Percentiles rank a stretch among this genome's conserved stretches.
Conservation (phyloP, 2,329 filamentous ascomycete genomes). For the Epicoccum sorghinum region DNA sequence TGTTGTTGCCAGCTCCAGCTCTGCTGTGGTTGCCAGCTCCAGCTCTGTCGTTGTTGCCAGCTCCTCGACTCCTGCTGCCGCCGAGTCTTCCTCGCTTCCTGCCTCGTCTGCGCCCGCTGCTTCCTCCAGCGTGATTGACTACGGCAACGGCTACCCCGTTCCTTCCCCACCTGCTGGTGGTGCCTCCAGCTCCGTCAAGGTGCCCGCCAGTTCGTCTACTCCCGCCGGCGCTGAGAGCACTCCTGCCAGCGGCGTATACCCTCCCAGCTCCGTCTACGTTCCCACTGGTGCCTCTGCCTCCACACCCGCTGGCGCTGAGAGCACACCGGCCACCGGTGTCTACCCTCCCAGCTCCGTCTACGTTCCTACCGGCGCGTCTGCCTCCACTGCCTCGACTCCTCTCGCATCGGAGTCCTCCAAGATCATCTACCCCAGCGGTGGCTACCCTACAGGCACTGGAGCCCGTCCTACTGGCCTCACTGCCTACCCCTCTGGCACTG, state of each 20-base stretch:
- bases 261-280: slow-evolving; percentile 8
- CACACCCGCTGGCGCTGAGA: slow-evolving; percentile 19
- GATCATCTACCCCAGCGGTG: slow-evolving; percentile 18
- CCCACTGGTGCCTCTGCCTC: slow-evolving; percentile 12
- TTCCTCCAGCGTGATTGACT: slow-evolving; percentile 7
- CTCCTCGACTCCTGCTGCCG: slow-evolving; percentile 12
- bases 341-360: slow-evolving; percentile 11
- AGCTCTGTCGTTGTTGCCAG: not conserved
- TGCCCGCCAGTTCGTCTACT: slow-evolving; percentile 6
- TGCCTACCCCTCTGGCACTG: slow-evolving; percentile 12
- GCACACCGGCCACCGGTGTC: slow-evolving; percentile 24
- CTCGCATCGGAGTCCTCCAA: slow-evolving; percentile 12
- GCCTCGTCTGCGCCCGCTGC: slow-evolving; percentile 3
- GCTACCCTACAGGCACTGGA: slow-evolving; percentile 36
- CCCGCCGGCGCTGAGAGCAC: slow-evolving; percentile 21
- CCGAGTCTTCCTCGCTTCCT: not conserved
- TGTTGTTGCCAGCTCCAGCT: slow-evolving; percentile 2
- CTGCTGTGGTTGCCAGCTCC: not conserved
- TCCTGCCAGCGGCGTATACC: slow-evolving; percentile 24
- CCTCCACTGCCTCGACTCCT: slow-evolving; percentile 7
- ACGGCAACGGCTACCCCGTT: slow-evolving; percentile 11
- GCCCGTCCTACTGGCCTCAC: slow-evolving; percentile 45
- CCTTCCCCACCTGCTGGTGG: slow-evolving; percentile 10
- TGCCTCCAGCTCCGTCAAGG: not conserved
- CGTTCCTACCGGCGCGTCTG: slow-evolving; percentile 5